These are phyloP conservation scores for Cystofilobasidium bisporidii DNA, from an alignment of 768 basidiomycete species.

Conservation along the genomic window DNA sequence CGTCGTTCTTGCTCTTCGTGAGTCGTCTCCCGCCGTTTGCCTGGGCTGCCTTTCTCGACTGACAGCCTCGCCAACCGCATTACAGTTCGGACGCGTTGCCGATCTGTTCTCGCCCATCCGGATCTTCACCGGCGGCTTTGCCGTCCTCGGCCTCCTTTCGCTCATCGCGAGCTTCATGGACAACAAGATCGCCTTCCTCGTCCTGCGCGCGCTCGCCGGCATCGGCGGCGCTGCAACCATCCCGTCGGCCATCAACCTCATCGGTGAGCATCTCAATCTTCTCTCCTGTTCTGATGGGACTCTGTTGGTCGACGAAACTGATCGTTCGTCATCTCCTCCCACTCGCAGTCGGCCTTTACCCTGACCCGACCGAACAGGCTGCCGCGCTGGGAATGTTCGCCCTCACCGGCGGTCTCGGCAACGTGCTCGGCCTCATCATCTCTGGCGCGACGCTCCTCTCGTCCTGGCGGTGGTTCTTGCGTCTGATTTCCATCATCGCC, in stretches of 20 bases:
- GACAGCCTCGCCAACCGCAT: too few relatives aligned
- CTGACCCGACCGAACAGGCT: conserved; percentile 26
- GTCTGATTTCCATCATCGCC: conserved; percentile 28
- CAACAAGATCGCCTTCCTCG: conserved; percentile 47
- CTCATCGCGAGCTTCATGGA: conserved; percentile 45
- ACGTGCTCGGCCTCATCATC: conserved; percentile 29
- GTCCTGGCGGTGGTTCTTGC: conserved; percentile 37
- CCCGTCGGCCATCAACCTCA: conserved; percentile 43
- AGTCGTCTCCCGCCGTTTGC: not conserved
- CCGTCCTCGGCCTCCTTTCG: conserved; percentile 44
- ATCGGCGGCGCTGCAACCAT: conserved; percentile 48
- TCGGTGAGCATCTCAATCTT: conserved; percentile 4
- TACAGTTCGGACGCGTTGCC: conserved; percentile 32
- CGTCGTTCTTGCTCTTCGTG: conserved; percentile 42
- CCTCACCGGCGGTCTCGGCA: conserved; percentile 30
- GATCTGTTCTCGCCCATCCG: conserved; percentile 34
- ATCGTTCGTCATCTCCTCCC: too few relatives aligned
- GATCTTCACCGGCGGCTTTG: conserved; percentile 45
- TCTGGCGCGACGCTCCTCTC: conserved; percentile 30
- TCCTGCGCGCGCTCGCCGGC: conserved; percentile 51
- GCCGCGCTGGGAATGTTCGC: conserved; percentile 30
- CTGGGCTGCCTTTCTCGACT: too few relatives aligned
- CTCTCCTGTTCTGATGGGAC: too few relatives aligned
- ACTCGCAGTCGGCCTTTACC: conserved; percentile 26
- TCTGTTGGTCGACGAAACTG: too few relatives aligned